phyloP scores from a whole-genome alignment of 352 stramenopile species.

The Globisporangium spinosum region DNA sequence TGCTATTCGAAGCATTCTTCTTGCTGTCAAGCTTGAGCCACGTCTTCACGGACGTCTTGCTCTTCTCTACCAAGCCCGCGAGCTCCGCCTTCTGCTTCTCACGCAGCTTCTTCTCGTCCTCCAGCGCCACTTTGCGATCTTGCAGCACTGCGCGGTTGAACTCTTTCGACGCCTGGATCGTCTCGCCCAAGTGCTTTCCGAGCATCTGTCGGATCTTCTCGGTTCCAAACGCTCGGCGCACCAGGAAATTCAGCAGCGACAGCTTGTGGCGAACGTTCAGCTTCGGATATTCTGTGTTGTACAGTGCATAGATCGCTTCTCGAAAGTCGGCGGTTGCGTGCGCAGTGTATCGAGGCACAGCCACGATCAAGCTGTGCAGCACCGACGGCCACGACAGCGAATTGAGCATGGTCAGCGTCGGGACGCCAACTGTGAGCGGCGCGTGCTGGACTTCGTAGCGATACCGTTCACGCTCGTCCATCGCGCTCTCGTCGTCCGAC shows the following conservation, averaged over 20 bases:
- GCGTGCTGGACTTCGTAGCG: conserved; percentile 79
- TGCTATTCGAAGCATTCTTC: conserved; percentile 1
- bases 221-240: conserved; percentile 51
- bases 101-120: conserved; percentile 79
- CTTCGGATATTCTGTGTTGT: conserved; percentile 47
- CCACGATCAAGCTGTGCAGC: conserved; percentile 55
- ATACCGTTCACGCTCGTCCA: conserved; percentile 79
- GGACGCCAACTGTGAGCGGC: conserved; percentile 72
- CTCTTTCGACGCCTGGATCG: conserved; percentile 60
- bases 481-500: conserved; percentile 76
- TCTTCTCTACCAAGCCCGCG: conserved; percentile 38
- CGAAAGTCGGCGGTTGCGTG: conserved; percentile 37
- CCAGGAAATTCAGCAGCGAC: conserved; percentile 63
- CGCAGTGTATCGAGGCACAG: conserved; percentile 67
- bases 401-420: conserved; percentile 78
- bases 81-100: conserved; percentile 74
- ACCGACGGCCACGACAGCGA: conserved; percentile 77
- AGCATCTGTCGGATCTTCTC: conserved; percentile 65
- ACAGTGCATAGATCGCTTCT: conserved; percentile 42
- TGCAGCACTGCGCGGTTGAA: conserved; percentile 65
- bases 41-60: conserved; percentile 56
- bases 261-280: conserved; percentile 67
- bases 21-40: conserved; percentile 67
- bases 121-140: conserved; percentile 57
- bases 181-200: conserved; percentile 52